Conservation (phyloP, 2,329 filamentous ascomycete genomes). For the Colletotrichum sansevieriae region DNA sequence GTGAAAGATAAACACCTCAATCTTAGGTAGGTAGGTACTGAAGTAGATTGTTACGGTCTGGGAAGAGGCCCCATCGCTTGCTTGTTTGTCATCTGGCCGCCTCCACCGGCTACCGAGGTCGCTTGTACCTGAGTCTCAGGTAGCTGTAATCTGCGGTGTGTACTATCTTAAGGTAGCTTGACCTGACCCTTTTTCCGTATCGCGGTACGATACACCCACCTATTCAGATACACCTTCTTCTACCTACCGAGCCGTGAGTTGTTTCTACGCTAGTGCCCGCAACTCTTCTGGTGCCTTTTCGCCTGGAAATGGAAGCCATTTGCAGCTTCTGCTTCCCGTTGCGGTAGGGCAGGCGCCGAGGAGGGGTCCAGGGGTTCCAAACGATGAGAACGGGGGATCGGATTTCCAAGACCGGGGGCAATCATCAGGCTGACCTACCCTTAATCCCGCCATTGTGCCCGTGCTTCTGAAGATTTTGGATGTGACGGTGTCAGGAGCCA, state of each 20-base stretch:
- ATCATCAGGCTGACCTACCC: conserved; percentile 1
- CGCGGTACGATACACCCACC: conserved; percentile 11
- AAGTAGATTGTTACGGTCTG: too few relatives aligned
- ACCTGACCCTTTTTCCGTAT: neutral
- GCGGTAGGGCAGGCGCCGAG: conserved; percentile 28
- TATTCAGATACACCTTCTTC: too few relatives aligned
- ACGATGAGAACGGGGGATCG: conserved; percentile 16
- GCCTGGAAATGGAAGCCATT: conserved; percentile 7
- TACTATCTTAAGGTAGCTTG: too few relatives aligned
- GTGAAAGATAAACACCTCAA: neutral
- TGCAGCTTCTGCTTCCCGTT: conserved; percentile 8
- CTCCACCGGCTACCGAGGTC: neutral
- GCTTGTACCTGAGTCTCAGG: neutral
- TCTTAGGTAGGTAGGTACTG: too few relatives aligned
- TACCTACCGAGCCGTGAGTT: neutral
- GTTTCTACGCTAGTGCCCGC: conserved; percentile 12
- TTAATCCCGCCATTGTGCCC: neutral
- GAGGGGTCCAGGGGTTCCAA: conserved; percentile 22
- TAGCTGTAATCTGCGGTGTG: too few relatives aligned
- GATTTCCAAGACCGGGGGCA: conserved; percentile 10
- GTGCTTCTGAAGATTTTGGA: neutral
- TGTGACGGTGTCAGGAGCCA: neutral
- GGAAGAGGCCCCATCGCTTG: neutral
- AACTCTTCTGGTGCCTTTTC: neutral
- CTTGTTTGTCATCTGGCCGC: neutral